These are phyloP conservation scores for Chaetomium olivaceum DNA, from an alignment of 2,329 filamentous ascomycete species.

Conservation along the genomic window DNA sequence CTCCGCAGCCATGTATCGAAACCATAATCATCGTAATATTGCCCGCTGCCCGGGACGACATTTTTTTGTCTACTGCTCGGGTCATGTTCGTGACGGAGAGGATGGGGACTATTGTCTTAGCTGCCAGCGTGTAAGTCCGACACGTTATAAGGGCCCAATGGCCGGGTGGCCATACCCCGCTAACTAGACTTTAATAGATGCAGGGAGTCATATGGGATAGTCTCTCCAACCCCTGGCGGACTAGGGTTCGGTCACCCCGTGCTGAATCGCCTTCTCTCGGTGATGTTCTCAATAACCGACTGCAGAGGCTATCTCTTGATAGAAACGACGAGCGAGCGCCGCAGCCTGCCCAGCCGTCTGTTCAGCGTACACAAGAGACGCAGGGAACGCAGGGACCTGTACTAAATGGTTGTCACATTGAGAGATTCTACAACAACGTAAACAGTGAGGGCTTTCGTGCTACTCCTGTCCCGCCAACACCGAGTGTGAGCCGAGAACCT, in stretches of 20 bases:
- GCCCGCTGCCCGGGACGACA: background rate
- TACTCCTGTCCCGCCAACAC: background rate
- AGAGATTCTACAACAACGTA: background rate
- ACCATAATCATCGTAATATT: background rate
- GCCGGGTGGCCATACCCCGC: background rate
- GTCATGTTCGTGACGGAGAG: background rate
- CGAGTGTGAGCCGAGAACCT: background rate
- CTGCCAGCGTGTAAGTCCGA: background rate
- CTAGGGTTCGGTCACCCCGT: too few species aligned
- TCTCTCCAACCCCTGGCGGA: background rate
- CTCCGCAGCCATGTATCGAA: background rate
- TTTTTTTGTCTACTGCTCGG: background rate
- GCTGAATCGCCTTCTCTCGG: too few species aligned
- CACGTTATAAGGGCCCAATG: too few species aligned
- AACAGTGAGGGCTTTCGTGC: background rate
- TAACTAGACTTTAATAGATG: background rate
- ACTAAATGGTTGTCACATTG: background rate
- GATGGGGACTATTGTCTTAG: background rate
- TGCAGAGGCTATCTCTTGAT: background rate
- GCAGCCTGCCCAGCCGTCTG: background rate
- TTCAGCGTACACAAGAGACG: background rate
- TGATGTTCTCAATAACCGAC: background rate
- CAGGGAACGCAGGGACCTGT: background rate
- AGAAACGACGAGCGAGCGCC: background rate
- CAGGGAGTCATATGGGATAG: background rate